phyloP scores from a whole-genome alignment of 768 basidiomycete genomes.

The Leucogyrophana mollusca region DNA sequence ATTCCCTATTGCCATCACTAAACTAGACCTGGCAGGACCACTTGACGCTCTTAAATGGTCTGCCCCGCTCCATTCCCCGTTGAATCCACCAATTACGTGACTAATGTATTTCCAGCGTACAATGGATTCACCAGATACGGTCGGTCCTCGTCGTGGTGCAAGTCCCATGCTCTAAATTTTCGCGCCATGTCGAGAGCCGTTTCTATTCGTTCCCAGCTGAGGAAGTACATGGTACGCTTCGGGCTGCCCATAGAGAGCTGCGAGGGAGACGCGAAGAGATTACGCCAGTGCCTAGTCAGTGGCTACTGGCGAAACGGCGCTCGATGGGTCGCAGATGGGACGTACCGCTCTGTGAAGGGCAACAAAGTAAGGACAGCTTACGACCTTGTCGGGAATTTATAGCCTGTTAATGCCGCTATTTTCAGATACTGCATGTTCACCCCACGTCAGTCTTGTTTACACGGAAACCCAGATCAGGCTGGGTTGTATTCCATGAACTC shows the following conservation, averaged over 20 bases:
- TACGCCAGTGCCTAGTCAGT: slow-evolving; percentile 86
- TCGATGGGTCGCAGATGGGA: slow-evolving; percentile 88
- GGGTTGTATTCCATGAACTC: slow-evolving; percentile 95
- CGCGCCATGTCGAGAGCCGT: slow-evolving; percentile 91
- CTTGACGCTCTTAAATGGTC: slow-evolving; percentile 90
- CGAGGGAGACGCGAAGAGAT: slow-evolving; percentile 78
- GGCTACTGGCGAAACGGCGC: slow-evolving; percentile 97
- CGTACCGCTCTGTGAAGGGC: slow-evolving; percentile 86
- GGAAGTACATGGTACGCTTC: slow-evolving; percentile 94
- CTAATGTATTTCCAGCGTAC: slow-evolving; percentile 57
- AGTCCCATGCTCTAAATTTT: slow-evolving; percentile 88
- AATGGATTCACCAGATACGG: slow-evolving; percentile 89
- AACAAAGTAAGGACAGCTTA: slow-evolving; percentile 78
- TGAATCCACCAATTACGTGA: slow-evolving; percentile 1
- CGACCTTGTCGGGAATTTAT: background rate
- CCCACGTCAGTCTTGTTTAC: slow-evolving; percentile 95
- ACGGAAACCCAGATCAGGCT: slow-evolving; percentile 83
- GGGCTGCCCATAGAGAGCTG: slow-evolving; percentile 81
- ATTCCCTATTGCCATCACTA: slow-evolving; percentile 4
- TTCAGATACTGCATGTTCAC: slow-evolving; percentile 82
- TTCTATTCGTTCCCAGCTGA: slow-evolving; percentile 91
- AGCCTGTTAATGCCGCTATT: slow-evolving; percentile 7
- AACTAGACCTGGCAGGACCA: slow-evolving; percentile 66
- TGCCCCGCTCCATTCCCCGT: background rate
- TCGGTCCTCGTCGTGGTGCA: slow-evolving; percentile 89